These are phyloP conservation scores for Scedosporium apiospermum DNA, from an alignment of 2,329 filamentous ascomycete species.

Conservation along the genomic window DNA sequence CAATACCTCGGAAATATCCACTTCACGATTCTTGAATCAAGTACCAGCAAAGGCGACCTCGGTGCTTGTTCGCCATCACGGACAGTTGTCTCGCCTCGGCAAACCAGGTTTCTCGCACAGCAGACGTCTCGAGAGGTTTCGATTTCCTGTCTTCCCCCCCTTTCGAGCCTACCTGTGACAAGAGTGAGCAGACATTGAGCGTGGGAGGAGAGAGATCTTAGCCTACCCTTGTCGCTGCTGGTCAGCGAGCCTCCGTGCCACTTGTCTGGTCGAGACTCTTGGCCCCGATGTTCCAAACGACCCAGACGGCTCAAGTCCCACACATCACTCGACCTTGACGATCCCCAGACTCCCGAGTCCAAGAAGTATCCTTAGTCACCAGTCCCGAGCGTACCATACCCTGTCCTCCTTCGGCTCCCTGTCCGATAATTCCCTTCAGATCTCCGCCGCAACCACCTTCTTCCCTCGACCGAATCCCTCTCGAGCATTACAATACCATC, in stretches of 20 bases:
- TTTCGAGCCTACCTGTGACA: not conserved
- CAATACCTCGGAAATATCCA: not conserved
- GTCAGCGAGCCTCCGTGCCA: not conserved
- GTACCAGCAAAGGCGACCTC: not conserved
- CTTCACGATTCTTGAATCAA: not conserved
- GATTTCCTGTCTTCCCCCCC: not conserved
- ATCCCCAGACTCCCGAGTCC: not conserved
- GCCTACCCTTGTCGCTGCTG: not conserved
- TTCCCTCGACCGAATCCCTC: not conserved
- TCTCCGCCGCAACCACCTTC: not conserved
- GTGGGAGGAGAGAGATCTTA: not conserved
- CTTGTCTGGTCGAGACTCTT: constrained; percentile 1
- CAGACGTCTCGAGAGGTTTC: constrained; percentile 3
- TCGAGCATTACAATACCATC: not conserved
- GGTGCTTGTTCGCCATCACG: not conserved
- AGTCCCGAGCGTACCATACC: not conserved
- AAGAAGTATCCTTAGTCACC: not conserved
- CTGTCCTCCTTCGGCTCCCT: not conserved
- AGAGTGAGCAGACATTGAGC: not conserved
- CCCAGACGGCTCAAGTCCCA: not conserved
- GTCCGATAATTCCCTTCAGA: not conserved
- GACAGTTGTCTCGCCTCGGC: not conserved
- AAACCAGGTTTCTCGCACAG: constrained; percentile 4
- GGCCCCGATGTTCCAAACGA: constrained; percentile 3
- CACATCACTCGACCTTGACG: not conserved